These are phyloP conservation scores for Pseudocercospora eumusae DNA, from an alignment of 2,329 filamentous ascomycete genomes.

Conservation along the genomic window DNA sequence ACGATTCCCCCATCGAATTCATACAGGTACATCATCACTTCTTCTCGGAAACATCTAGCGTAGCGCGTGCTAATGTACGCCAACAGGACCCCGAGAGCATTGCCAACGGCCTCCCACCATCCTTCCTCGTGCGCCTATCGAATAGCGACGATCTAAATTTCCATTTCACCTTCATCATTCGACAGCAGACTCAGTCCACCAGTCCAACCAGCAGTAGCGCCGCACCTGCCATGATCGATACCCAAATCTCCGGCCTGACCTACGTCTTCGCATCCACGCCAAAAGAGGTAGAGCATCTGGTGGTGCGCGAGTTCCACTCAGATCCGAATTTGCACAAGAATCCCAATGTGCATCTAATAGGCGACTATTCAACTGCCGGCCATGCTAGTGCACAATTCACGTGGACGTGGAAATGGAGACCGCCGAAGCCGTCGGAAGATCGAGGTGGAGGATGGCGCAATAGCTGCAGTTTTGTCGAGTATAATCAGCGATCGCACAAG, in stretches of 20 bases:
- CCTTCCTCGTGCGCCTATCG: constrained; percentile 80
- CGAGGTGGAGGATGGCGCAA: constrained; percentile 92
- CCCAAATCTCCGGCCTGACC: constrained; percentile 81
- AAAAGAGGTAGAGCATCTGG: constrained; percentile 86
- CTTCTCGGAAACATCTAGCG: background rate
- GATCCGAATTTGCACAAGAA: constrained; percentile 98
- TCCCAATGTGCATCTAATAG: constrained; percentile 91
- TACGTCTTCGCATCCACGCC: constrained; percentile 85
- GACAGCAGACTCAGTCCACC: constrained; percentile 51
- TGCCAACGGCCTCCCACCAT: constrained; percentile 53
- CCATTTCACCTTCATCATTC: constrained; percentile 84
- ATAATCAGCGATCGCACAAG: constrained; percentile 88
- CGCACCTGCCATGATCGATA: constrained; percentile 58
- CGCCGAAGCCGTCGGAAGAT: constrained; percentile 79
- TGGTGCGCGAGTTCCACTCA: constrained; percentile 93
- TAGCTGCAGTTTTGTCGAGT: constrained; percentile 95
- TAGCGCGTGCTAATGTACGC: constrained; percentile 12
- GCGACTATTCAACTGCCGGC: constrained; percentile 84
- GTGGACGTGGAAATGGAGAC: constrained; percentile 97
- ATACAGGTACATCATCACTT: constrained; percentile 67
- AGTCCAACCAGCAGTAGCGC: constrained; percentile 20
- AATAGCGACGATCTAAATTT: constrained; percentile 93
- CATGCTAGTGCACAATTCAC: constrained; percentile 82
- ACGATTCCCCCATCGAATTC: constrained; percentile 80
- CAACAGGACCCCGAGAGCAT: constrained; percentile 71